Conservation (phyloP, 83 land plant genomes). For the Picea engelmannii region DNA sequence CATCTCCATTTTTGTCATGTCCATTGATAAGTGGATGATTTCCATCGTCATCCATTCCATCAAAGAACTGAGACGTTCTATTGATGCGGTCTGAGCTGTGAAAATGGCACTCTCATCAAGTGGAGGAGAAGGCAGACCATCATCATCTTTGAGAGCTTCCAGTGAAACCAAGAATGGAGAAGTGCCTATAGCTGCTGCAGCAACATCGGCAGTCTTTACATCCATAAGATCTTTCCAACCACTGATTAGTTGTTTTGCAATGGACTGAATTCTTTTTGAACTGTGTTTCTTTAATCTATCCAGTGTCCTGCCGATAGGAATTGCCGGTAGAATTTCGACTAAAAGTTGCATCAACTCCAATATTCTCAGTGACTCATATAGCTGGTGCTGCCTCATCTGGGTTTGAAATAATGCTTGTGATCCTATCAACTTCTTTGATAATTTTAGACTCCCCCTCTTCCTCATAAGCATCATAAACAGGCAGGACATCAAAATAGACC, state of each 20-base stretch:
- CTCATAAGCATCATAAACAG: slow-evolving; percentile 18
- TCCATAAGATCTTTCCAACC: slow-evolving; percentile 24
- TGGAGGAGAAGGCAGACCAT: slow-evolving; percentile 85
- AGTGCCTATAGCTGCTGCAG: slow-evolving; percentile 15
- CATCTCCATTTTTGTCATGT: slow-evolving; percentile 11
- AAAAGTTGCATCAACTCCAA: slow-evolving; percentile 63
- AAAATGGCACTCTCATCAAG: slow-evolving; percentile 64
- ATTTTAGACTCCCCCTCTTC: slow-evolving; percentile 54
- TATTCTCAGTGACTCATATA: slow-evolving; percentile 59
- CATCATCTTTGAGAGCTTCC: slow-evolving; percentile 34
- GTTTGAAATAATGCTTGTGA: slow-evolving; percentile 45
- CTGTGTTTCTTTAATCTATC: slow-evolving; percentile 46
- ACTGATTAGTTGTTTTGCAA: slow-evolving; percentile 44
- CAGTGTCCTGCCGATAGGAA: slow-evolving; percentile 73
- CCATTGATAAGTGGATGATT: slow-evolving; percentile 27
- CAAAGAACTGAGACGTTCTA: slow-evolving; percentile 76
- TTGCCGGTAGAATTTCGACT: slow-evolving; percentile 59
- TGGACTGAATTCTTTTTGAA: slow-evolving; percentile 43
- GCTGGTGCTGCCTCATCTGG: slow-evolving; percentile 34
- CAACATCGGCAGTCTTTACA: slow-evolving; percentile 15
- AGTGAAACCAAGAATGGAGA: slow-evolving; percentile 57
- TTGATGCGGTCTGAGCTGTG: slow-evolving; percentile 35
- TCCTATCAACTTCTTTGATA: slow-evolving; percentile 62
- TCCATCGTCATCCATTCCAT: slow-evolving; percentile 86
- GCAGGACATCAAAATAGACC: no score